phyloP scores from a whole-genome alignment of 2,329 filamentous ascomycete species.

The Colletotrichum tropicale region DNA sequence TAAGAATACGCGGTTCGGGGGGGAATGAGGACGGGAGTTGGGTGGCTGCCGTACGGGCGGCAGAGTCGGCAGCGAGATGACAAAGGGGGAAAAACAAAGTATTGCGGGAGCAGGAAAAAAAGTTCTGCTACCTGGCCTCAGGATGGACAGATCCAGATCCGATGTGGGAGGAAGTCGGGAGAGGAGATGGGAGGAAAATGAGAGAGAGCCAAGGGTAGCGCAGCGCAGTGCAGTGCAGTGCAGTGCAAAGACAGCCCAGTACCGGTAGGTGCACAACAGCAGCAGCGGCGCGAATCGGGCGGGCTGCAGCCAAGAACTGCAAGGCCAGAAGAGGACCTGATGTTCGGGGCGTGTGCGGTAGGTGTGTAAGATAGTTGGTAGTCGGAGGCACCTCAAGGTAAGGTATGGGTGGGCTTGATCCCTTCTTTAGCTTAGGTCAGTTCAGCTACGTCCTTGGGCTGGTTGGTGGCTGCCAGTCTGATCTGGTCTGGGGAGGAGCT shows the following conservation, averaged over 20 bases:
- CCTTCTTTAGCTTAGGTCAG: not conserved
- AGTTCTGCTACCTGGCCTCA: not conserved
- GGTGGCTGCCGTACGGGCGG: not conserved
- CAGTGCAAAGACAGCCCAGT: not conserved
- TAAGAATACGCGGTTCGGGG: not conserved
- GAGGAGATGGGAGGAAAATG: conserved; percentile 5
- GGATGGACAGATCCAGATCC: conserved; percentile 1
- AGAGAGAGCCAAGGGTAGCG: not conserved
- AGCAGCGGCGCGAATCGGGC: not conserved
- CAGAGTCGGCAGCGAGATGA: not conserved
- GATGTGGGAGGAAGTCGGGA: conserved; percentile 14
- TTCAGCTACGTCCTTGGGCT: not conserved
- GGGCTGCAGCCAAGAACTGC: not conserved
- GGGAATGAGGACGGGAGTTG: not conserved
- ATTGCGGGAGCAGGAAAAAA: not conserved
- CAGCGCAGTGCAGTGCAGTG: not conserved
- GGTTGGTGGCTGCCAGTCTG: not conserved
- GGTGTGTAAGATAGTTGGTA: not conserved
- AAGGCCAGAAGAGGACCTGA: not conserved
- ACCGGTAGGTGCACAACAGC: not conserved
- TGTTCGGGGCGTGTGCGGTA: not conserved
- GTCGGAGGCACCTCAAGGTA: not conserved
- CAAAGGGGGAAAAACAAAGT: not conserved
- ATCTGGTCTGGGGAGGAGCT: not conserved
- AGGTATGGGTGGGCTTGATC: not conserved